Base-by-base conservation (phyloP, 495 filamentous ascomycete genomes). In the Lasiosphaeria miniovina region DNA sequence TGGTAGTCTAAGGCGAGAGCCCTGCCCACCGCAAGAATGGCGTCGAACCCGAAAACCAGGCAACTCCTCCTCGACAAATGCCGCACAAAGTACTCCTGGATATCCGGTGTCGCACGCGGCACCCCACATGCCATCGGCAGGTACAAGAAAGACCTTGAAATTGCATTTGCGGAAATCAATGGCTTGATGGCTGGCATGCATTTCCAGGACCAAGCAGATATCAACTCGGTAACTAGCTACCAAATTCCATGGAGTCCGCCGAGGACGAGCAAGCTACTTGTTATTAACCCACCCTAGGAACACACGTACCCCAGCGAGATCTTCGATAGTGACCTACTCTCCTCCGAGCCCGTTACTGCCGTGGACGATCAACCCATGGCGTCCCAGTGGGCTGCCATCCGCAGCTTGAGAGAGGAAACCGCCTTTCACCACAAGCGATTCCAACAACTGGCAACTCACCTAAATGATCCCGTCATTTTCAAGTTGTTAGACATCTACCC, bases 331-430 rank as follows among this genome's bases (percentile, higher is more conserved):
- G 11, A 9, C n/a, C 48, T 17, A 35, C 24, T 11, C 3, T n/a
- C 2, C 49, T 24, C 49, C 1, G 17, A 34, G 24, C 24, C 49
- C 11, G 5, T 32, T 11, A 11, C 49, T 11, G 5, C 17, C 17
- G 34, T 40, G 33, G 52, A 40, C 7, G 14, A 54, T 36, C 35
- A 41, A 24, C 54, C 54, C 31, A 45, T 61, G 57, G 48, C 55
- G 7, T 53, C 55, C 9, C 63, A 65, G 59, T 65, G 63, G 63
- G 60, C 60, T 24, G 59, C 63, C 15, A 57, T 65, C 55, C 59
- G 53, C 3, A 62, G 35, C 31, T 36, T 65, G 35, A 57, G 60
- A 46, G 48, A 53, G 8, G 63, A 61, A 36, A 59, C 60, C 11
- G 55, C 15, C 34, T 57, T 56, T 54, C 53, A 65, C 17, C 61